These are phyloP conservation scores for Yamadazyma dendronema DNA, from an alignment of 1,139 yeast genomes.

Conservation along the genomic window DNA sequence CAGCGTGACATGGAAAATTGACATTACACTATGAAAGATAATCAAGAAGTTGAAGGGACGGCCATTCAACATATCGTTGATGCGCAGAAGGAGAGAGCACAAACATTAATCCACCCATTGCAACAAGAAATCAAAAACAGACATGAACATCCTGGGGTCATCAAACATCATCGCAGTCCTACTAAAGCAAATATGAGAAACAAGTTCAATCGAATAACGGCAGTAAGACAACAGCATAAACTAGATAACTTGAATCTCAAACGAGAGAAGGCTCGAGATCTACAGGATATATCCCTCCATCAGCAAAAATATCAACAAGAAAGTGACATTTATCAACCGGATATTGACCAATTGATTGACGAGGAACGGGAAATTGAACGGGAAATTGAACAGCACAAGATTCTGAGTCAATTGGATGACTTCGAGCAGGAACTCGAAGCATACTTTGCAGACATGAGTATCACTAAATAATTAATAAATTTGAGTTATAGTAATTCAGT, in stretches of 20 bases:
- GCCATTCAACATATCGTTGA: not conserved
- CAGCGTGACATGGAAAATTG: too few species aligned
- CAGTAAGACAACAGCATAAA: slow-evolving; percentile 29
- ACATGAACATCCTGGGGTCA: slow-evolving; percentile 18
- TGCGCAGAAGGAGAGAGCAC: slow-evolving; percentile 19
- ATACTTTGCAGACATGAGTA: slow-evolving; percentile 8
- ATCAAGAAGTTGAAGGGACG: not conserved
- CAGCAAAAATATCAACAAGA: slow-evolving; percentile 18
- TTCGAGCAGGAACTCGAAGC: slow-evolving; percentile 17
- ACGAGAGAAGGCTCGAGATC: slow-evolving; percentile 25
- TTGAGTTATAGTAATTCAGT: too few species aligned
- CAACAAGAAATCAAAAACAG: slow-evolving; percentile 7
- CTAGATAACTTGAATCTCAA: slow-evolving; percentile 21
- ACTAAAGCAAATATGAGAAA: slow-evolving; percentile 21
- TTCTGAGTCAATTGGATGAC: slow-evolving; percentile 7
- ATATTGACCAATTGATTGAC: slow-evolving; percentile 28
- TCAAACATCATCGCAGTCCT: slow-evolving; percentile 8
- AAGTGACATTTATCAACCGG: slow-evolving; percentile 18
- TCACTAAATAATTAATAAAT: not conserved
- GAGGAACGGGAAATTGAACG: slow-evolving; percentile 24
- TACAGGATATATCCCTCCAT: slow-evolving; percentile 22
- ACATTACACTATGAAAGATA: too few species aligned
- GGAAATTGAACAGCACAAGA: slow-evolving; percentile 3
- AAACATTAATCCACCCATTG: slow-evolving; percentile 22
- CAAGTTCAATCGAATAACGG: slow-evolving; percentile 27